phyloP scores from a whole-genome alignment of 2,329 filamentous ascomycete species.

The Ceratocystiopsis minuta region DNA sequence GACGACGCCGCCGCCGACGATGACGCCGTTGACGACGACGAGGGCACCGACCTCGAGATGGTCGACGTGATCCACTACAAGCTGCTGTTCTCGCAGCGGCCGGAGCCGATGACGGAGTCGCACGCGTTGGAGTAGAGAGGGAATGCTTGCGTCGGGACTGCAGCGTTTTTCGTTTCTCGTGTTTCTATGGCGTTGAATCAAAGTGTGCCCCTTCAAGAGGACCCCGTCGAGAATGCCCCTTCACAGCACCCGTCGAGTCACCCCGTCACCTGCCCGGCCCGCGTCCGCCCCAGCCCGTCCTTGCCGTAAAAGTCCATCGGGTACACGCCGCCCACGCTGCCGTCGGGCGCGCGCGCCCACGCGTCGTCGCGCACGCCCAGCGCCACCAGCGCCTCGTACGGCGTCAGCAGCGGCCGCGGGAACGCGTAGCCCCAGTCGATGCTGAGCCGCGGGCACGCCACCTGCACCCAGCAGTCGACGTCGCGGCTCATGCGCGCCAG shows the following conservation, averaged over 20 bases:
- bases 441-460: conserved; percentile 87
- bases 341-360: conserved; percentile 27
- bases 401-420: conserved; percentile 68
- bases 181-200: too few relatives aligned
- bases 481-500: conserved; percentile 71
- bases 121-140: too few relatives aligned
- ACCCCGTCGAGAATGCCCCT: too few relatives aligned
- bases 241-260: too few relatives aligned
- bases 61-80: conserved; percentile 79
- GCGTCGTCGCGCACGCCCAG: conserved; percentile 54
- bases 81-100: conserved; percentile 64
- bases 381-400: conserved; percentile 89
- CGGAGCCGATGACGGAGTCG: conserved; percentile 55
- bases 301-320: conserved; percentile 98
- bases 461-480: conserved; percentile 95
- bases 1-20: conserved; percentile 11
- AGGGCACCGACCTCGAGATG: conserved; percentile 50
- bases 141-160: too few relatives aligned
- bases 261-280: conserved; percentile 14
- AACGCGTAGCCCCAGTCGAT: conserved; percentile 99
- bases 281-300: conserved; percentile 74
- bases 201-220: too few relatives aligned
- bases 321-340: conserved; percentile 58
- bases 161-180: too few relatives aligned
- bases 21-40: conserved; percentile 20